Base-by-base conservation (phyloP, 2,329 filamentous ascomycete genomes). In the Truncatella angustata region DNA sequence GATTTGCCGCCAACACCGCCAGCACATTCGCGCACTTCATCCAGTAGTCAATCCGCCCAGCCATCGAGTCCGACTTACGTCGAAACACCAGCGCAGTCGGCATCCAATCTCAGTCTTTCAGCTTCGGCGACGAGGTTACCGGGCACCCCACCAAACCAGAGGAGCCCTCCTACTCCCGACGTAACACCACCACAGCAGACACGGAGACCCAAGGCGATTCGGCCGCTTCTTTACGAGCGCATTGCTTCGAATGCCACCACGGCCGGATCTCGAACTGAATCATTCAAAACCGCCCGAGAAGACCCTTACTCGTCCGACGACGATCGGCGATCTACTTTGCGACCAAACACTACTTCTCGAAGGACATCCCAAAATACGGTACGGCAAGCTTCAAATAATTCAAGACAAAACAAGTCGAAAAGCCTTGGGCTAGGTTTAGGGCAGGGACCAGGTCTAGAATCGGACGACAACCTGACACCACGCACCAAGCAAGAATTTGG, bases 131-230 rank as follows among this genome's bases (percentile, higher is more conserved):
- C 68, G 50, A 60, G 74, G 9, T 56, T 54, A 39, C 79, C 78
- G n/a, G 73, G 74, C 50, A 89, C 86, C 4, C 85, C 86, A 46
- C 78, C 83, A 24, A 81, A 83, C 57, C 82, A 86, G 57, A 78
- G 79, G 62, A 88, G 84, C 60, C 86, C 86, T 14, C 87, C 86
- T 28, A 91, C 88, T 3, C 88, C 88, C 30, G 88, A 91, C 68
- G 80, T 87, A 42, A 91, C 88, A 14, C 88, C 87, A 49, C 88
- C 88, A 32, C 79, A 83, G 54, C 67, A 70, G 39, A 63, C 66
- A 44, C 68, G 67, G 34, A 75, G 74, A 52, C 69, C 75, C 14
- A 74, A 72, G 62, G 63, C 70, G 49, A 63, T 74, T 42, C 78
- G 80, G 28, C 77, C 79, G 16, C 65, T 68, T 16, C 62, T 75